A percentile compares a stretch with the other conserved stretches of the same genome.
Conservation (phyloP, 257 asterid species). For the Scutellaria minor region DNA sequence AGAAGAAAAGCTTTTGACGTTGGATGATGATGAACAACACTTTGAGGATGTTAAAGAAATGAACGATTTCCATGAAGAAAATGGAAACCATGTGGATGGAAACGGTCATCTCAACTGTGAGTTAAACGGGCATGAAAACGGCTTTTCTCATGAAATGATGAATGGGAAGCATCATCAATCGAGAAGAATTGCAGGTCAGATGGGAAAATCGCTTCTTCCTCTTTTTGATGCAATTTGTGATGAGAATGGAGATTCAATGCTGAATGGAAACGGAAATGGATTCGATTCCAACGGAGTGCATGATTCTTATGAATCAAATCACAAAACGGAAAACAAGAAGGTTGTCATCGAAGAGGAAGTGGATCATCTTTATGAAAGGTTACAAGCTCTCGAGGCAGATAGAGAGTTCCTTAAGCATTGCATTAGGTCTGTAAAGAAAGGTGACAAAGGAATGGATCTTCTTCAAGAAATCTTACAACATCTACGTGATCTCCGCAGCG, state of each 20-base stretch:
- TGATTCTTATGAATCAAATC: constrained; percentile 38
- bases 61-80: constrained; percentile 43
- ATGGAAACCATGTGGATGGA: constrained; percentile 36
- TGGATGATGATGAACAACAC: constrained; percentile 54
- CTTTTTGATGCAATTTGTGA: constrained; percentile 76
- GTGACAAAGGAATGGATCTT: constrained; percentile 91
- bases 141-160: constrained; percentile 46
- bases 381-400: constrained; percentile 94
- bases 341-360: constrained; percentile 80
- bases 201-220: constrained; percentile 85
- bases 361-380: constrained; percentile 82
- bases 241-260: constrained; percentile 50
- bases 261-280: constrained; percentile 46
- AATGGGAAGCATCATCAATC: constrained; percentile 51
- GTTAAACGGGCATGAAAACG: constrained; percentile 57
- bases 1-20: constrained; percentile 74
- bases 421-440: constrained; percentile 81
- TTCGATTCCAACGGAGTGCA: constrained; percentile 48
- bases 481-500: constrained; percentile 70
- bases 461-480: constrained; percentile 90
- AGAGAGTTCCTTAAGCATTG: constrained; percentile 90
- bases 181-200: constrained; percentile 44
- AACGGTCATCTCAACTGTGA: constrained; percentile 41
- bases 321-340: constrained; percentile 56
- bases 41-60: constrained; percentile 53